phyloP scores from a whole-genome alignment of 345 rosid genomes.

The Isatis tinctoria region DNA sequence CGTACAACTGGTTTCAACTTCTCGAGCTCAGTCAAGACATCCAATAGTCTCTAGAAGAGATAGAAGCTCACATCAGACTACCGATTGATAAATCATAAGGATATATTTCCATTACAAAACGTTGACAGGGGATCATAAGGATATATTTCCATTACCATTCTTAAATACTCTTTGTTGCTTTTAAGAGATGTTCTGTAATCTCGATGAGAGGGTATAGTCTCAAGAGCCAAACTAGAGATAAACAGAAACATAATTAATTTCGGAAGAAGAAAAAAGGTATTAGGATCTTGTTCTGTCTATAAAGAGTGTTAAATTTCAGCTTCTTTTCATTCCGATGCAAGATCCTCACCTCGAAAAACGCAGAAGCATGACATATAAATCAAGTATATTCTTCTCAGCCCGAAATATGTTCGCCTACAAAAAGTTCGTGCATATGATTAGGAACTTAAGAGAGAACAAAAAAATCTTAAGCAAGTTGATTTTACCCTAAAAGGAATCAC shows the following conservation, averaged over 20 bases:
- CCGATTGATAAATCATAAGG: background rate
- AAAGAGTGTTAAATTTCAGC: background rate
- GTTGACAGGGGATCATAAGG: background rate
- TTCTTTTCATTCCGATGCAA: background rate
- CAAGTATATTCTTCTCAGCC: conserved; percentile 75
- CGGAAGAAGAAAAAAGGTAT: background rate
- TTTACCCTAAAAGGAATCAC: background rate
- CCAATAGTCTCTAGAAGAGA: conserved; percentile 52
- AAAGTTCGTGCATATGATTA: background rate
- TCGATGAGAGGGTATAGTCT: conserved; percentile 91
- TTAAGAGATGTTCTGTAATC: conserved; percentile 52
- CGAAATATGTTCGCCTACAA: conserved; percentile 92
- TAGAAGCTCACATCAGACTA: conserved; percentile 25
- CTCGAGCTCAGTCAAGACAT: conserved; percentile 79
- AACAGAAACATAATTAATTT: conserved; percentile 18
- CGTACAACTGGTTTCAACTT: conserved; percentile 74
- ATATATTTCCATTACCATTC: conserved; percentile 42
- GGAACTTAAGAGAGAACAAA: background rate
- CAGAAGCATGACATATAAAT: conserved; percentile 88
- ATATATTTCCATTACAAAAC: background rate
- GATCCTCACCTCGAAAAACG: conserved; percentile 82
- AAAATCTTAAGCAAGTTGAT: background rate
- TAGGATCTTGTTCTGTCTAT: background rate
- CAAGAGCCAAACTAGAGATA: conserved; percentile 74
- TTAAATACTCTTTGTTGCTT: conserved; percentile 51